Base-by-base conservation (phyloP, 768 basidiomycete species). In the Panus rudis region DNA sequence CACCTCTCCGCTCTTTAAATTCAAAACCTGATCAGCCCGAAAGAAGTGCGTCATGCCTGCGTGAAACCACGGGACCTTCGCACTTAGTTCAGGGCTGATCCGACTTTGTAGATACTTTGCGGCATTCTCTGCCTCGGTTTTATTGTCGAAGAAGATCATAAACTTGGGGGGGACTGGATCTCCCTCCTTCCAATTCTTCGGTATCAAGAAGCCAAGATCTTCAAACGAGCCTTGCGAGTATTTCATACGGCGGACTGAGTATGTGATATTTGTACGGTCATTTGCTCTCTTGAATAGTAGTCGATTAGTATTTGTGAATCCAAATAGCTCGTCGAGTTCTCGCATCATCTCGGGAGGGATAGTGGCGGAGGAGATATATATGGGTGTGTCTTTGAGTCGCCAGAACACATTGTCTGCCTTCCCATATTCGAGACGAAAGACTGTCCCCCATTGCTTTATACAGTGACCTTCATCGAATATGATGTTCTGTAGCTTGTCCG, bases 381-480 rank as follows among this genome's bases (percentile, higher is more conserved):
- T 20, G 11, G 35, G 35, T 12, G 20, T 20, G 11, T 19, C 35
- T 11, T 11, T 11, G 12, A 37, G 35, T 12, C 20, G 35, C 12
- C 11, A 37, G 12, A 20, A 12, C 12, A 37, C 11, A 20, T 37
- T 19, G 12, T 11, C 19, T 11, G 20, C 35, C 35, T 11, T 11
- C 19, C 19, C 19, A 19, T 37, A 37, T 37, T 37, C 35, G 19
- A 19, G 35, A 11, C 35, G 35, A 20, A 11, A 11, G 12, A 19
- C 19, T 11, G 12, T 20, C 7, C 38, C 38, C 38, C 38, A 39
- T 7, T n/a, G n/a, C n/a, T n/a, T 64, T 14, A 67, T 56, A 40
- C 67, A 68, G 37, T 72, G 69, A 0, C 52, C 68, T 48, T 72
- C 66, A 41, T 72, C 68, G 24, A 67, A 56, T 4, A 59, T 55